Base-by-base conservation (phyloP, 2,329 filamentous ascomycete species). In the Bipolaris bicolor region DNA sequence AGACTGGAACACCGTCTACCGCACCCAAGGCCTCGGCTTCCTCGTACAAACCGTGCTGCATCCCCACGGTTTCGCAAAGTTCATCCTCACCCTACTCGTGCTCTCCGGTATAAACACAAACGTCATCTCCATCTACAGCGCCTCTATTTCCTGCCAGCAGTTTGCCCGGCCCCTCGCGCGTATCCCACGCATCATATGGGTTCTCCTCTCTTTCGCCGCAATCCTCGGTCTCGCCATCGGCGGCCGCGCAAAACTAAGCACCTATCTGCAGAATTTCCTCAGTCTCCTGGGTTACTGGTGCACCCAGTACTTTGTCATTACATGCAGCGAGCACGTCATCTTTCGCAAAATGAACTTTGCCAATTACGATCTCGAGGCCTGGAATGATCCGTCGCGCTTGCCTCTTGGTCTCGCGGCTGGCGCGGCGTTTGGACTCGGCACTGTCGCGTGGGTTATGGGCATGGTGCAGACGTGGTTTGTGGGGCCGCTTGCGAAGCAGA, bases 401-500 rank as follows among this genome's bases (percentile, higher is more conserved):
- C 80, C 80, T 1, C 53, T 75, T 6, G 80, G 80, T 7, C 69
- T 78, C 45, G 79, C 78, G 6, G 79, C 73, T 2, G 71, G 73
- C 5, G 57, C 69, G 1, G 75, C 78, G 4, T 78, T 81, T 49
- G 64, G 69, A 1, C 57, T 79, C 0, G 78, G 78, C 5, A 70
- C 78, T 1, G 58, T 78, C 5, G 74, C 73, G 7, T 85, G 83
- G 75, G 76, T 84, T 20, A 75, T 87, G 66, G 85, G 84, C 1
- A 87, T 88, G 84, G 79, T 79, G 45, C 81, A 86, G 73, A 85
- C 82, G 0, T 86, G 82, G 80, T 85, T 81, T 63, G 73, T 82
- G 20, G 83, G 82, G 2, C 70, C 70, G 20, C 55, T 74, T 16
- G 71, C 64, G 3, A 65, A 61, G 49, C 49, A 68, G 10, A 69